Evolutionary conservation across 139 green algal genomes (phyloP).

Genomic region (Limnomonas spitsbergensis): DNA sequence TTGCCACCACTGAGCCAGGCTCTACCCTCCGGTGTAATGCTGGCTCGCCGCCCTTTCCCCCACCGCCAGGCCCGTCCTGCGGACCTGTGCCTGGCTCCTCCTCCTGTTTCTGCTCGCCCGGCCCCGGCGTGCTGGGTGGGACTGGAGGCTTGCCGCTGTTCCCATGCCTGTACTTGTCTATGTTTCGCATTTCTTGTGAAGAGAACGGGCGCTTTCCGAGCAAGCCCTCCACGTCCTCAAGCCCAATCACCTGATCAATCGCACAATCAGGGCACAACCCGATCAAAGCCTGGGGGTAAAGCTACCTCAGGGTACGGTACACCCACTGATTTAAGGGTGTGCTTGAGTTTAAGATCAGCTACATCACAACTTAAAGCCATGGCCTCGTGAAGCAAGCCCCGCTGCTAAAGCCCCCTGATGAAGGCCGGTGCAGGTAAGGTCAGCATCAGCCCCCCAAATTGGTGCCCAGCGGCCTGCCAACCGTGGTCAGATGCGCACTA

Average conservation of each 20-base stretch:
- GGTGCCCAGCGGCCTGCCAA: no score
- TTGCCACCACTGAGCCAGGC: not conserved
- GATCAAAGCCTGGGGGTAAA: no score
- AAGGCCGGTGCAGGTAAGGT: no score
- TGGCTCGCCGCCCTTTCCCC: not conserved
- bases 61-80: not conserved
- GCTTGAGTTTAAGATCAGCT: no score
- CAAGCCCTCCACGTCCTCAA: constrained; percentile 86
- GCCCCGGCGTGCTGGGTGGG: not conserved
- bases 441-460: no score
- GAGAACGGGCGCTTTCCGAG: constrained; percentile 89
- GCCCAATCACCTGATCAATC: constrained; percentile 72
- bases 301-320: no score
- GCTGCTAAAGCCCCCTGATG: no score
- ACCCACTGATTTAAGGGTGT: no score
- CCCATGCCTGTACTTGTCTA: constrained; percentile 71
- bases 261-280: no score
- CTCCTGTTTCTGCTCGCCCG: not conserved
- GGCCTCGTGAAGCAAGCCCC: no score
- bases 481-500: no score
- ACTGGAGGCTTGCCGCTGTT: constrained; percentile 15
- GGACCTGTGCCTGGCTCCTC: not conserved
- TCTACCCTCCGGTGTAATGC: not conserved
- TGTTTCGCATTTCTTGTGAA: constrained; percentile 87
- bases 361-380: no score